A percentile compares a stretch with the other conserved stretches of the same genome.
Conservation (phyloP, 2,329 filamentous ascomycete genomes). For the Cytospora leucostoma region DNA sequence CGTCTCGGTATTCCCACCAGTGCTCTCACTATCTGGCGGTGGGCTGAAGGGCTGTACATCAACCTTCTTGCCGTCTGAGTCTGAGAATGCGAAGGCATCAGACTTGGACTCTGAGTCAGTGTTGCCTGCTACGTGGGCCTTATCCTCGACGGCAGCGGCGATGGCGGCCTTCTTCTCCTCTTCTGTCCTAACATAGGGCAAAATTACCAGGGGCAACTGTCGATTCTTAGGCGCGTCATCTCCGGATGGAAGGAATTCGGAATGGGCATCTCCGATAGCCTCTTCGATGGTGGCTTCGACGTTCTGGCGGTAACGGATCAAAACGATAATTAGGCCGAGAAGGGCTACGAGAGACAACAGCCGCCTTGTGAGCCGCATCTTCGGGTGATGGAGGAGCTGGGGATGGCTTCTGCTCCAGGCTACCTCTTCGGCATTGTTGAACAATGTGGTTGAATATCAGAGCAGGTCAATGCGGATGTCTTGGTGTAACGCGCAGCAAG, state of each 20-base stretch:
- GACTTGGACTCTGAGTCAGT: not conserved
- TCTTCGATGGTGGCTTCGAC: constrained; percentile 27
- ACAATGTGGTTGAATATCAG: not conserved
- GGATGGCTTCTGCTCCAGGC: not conserved
- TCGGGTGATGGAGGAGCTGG: not conserved
- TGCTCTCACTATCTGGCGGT: not conserved
- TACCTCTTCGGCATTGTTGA: constrained; percentile 25
- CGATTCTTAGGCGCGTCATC: constrained; percentile 27
- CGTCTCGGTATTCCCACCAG: not conserved
- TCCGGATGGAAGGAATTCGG: constrained; percentile 21
- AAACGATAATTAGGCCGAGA: constrained; percentile 20
- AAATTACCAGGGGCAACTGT: constrained; percentile 26
- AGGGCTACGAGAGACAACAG: constrained; percentile 23
- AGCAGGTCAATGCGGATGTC: not conserved
- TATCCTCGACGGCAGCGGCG: constrained; percentile 10
- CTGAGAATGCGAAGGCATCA: not conserved
- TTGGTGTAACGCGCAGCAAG: not conserved
- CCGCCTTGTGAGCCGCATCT: constrained; percentile 26
- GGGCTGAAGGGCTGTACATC: constrained; percentile 13
- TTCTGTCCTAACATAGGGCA: constrained; percentile 20
- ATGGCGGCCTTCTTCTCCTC: constrained; percentile 8
- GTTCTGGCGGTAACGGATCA: constrained; percentile 25
- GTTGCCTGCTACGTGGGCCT: not conserved
- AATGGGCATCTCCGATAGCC: constrained; percentile 24
- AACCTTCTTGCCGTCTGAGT: constrained; percentile 1